A percentile compares a stretch with the other conserved stretches of the same genome.
Evolutionary conservation across 495 filamentous ascomycete species (phyloP).

Genomic region (Parmelia sp.): DNA sequence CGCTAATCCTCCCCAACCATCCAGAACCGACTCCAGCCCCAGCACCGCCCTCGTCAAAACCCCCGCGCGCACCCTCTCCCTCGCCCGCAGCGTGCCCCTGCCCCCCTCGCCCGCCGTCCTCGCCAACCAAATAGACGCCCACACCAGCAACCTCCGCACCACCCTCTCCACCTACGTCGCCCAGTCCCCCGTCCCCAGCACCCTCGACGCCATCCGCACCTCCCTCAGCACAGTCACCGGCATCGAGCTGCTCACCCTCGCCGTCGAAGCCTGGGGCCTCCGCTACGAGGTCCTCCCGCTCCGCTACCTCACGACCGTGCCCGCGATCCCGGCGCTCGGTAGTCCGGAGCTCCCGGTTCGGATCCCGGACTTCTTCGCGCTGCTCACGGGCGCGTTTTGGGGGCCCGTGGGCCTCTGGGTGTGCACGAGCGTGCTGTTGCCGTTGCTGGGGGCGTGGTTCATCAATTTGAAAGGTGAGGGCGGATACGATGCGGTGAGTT

Average conservation of each 20-base stretch:
- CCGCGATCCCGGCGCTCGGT: constrained; percentile 45
- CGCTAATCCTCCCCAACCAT: neutral
- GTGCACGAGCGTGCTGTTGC: constrained; percentile 61
- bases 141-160: constrained; percentile 57
- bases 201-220: constrained; percentile 47
- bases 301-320: constrained; percentile 63
- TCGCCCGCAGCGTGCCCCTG: constrained; percentile 52
- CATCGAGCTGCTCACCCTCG: constrained; percentile 46
- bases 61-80: constrained; percentile 51
- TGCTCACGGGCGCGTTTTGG: constrained; percentile 81
- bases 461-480: constrained; percentile 68
- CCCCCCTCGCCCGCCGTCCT: constrained; percentile 82
- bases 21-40: constrained; percentile 29
- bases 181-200: constrained; percentile 39
- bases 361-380: constrained; percentile 72
- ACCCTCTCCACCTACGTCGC: constrained; percentile 40
- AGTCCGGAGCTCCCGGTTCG: constrained; percentile 47
- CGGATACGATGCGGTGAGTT: constrained; percentile 75
- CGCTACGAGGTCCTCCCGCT: constrained; percentile 58
- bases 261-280: constrained; percentile 55
- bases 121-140: constrained; percentile 72
- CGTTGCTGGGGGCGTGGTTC: constrained; percentile 70
- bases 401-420: constrained; percentile 71
- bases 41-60: constrained; percentile 45
- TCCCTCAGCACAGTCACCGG: constrained; percentile 62